phyloP scores from a whole-genome alignment of 2,329 filamentous ascomycete species.

The Aurifilum marmelostoma region DNA sequence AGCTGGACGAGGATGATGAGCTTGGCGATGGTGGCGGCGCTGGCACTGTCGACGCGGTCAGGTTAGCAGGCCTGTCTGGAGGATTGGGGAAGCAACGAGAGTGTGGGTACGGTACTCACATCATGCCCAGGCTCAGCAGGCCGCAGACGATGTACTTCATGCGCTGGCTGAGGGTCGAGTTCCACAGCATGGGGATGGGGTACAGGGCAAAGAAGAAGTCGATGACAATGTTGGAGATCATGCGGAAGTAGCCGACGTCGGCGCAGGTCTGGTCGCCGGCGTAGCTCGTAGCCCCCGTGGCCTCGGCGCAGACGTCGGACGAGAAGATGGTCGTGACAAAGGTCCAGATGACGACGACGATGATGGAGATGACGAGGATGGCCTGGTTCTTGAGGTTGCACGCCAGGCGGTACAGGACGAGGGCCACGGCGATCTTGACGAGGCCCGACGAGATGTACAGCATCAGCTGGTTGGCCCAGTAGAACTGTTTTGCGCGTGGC shows the following conservation, averaged over 20 bases:
- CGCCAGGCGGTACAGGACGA: slow-evolving; percentile 39
- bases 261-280: slow-evolving; percentile 36
- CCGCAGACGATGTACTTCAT: slow-evolving; percentile 37
- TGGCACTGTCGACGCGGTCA: slow-evolving; percentile 33
- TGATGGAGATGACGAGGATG: slow-evolving; percentile 33
- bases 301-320: slow-evolving; percentile 36
- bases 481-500: slow-evolving; percentile 33
- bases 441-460: slow-evolving; percentile 40
- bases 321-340: slow-evolving; percentile 35
- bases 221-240: slow-evolving; percentile 40
- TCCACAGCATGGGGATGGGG: slow-evolving; percentile 37
- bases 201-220: slow-evolving; percentile 41
- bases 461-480: slow-evolving; percentile 37
- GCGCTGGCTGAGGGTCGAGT: slow-evolving; percentile 34
- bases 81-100: neutral
- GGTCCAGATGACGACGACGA: slow-evolving; percentile 19
- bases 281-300: slow-evolving; percentile 36
- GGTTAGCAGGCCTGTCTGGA: too few relatives aligned
- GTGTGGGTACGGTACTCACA: slow-evolving; percentile 32
- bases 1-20: slow-evolving; percentile 38
- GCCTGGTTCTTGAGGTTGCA: slow-evolving; percentile 32
- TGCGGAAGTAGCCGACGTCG: slow-evolving; percentile 38
- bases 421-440: slow-evolving; percentile 39
- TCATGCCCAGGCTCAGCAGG: slow-evolving; percentile 38
- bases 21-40: slow-evolving; percentile 40